phyloP scores from a whole-genome alignment of 768 basidiomycete genomes.

The Tricholoma flavovirens region DNA sequence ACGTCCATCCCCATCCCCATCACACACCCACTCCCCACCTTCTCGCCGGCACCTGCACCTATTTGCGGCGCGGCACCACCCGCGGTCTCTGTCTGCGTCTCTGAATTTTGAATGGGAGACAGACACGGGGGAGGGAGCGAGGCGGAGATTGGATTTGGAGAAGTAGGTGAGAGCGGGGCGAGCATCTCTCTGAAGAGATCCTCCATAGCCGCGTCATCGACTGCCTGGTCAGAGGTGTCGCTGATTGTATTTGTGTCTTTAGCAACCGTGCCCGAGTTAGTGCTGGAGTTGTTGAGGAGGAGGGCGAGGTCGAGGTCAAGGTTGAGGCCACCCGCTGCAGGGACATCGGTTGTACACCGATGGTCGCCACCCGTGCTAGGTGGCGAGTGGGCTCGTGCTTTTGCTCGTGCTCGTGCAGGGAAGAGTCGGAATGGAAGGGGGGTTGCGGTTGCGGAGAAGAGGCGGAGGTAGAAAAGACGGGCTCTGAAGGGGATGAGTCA shows the following conservation, averaged over 20 bases:
- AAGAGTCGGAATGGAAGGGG: too few species aligned
- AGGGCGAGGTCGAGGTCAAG: slow-evolving; percentile 25
- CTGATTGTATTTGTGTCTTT: slow-evolving; percentile 15
- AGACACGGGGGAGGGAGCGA: background rate
- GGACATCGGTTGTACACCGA: slow-evolving; percentile 62
- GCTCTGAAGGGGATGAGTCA: slow-evolving; percentile 25
- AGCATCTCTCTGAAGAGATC: slow-evolving; percentile 67
- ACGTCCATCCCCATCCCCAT: too few species aligned
- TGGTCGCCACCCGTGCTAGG: slow-evolving; percentile 97
- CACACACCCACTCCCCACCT: background rate
- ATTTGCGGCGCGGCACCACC: slow-evolving; percentile 1
- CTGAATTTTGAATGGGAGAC: slow-evolving; percentile 13
- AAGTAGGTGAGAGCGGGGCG: slow-evolving; percentile 27
- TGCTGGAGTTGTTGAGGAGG: slow-evolving; percentile 15
- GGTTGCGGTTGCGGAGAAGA: slow-evolving; percentile 15
- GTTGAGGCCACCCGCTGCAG: slow-evolving; percentile 88
- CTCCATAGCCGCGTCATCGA: slow-evolving; percentile 58
- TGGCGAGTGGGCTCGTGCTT: slow-evolving; percentile 79
- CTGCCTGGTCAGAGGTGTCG: slow-evolving; percentile 12
- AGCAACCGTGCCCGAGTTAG: slow-evolving; percentile 17
- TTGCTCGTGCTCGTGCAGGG: slow-evolving; percentile 20
- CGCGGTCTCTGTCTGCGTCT: background rate
- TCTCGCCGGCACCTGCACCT: background rate
- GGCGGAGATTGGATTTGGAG: slow-evolving; percentile 5
- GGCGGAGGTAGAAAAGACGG: slow-evolving; percentile 25